Base-by-base conservation (phyloP, 2,329 filamentous ascomycete species). In the Fusarium sp. region DNA sequence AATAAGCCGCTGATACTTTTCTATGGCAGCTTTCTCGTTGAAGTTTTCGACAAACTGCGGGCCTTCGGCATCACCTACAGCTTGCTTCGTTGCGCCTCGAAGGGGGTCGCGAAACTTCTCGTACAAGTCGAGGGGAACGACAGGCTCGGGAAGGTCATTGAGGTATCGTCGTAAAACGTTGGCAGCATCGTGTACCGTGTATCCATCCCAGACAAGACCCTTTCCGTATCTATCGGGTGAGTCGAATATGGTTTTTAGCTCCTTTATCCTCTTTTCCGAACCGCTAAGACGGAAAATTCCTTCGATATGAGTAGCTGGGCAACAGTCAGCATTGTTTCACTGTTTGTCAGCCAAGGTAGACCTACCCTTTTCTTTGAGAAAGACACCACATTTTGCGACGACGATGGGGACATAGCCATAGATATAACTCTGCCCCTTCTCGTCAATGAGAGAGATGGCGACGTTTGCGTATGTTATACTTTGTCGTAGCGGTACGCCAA, bases 351-450 rank as follows among this genome's bases (percentile, higher is more conserved):
- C 7, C 29, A 31, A 36, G 43, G 32, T 15, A 24, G 38, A 79
- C 85, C 67, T 77, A 97, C 95, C 95, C 86, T 96, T 97, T 77
- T 99, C 95, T 78, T 99, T 99, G 67, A 99, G 77, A 69, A 93
- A 99, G 5, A 99, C 93, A 62, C 95, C 95, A 75, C 95, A 98
- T 77, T 99, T 99, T 32, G 95, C 95, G 50, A 99, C 94, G 39
- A 99, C 94, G 65, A 99, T 98, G 15, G 95, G 95, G 7, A 99
- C 94, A 73, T 98, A 98, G 72, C 95, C 95, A 76, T 98, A 99
- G 50, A 98, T 97, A 76, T 97, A 98, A 78, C 92, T 97, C 76
- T 95, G 88, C 29, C 94, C 94, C 67, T 95, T 86, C 67, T 94
- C 92, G 74, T 98, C 93, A 67, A 95, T 91, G 26, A 99, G 85